Percentiles rank a stretch among this genome's conserved stretches.
These are phyloP conservation scores for Puya raimondii DNA, from an alignment of 176 grass and related monocot species.

Conservation along the genomic window DNA sequence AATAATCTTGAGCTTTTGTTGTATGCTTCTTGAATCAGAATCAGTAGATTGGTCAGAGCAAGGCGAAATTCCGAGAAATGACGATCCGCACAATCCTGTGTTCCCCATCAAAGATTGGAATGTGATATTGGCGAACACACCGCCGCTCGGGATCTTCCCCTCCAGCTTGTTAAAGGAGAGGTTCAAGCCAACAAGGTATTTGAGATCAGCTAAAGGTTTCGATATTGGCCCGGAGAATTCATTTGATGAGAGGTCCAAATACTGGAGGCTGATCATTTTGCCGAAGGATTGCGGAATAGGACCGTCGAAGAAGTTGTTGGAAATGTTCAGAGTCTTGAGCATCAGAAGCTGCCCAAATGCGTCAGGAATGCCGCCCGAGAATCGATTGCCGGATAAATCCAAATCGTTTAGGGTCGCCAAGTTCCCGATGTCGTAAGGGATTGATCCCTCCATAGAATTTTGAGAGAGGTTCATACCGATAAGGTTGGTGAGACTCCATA, in stretches of 20 bases:
- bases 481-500: constrained; percentile 17
- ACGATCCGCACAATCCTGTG: constrained; percentile 1
- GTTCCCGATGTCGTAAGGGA: constrained; percentile 9
- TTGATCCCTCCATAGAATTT: constrained; percentile 20
- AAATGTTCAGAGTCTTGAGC: not conserved
- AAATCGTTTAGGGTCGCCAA: constrained; percentile 15
- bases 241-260: constrained; percentile 21
- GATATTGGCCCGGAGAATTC: constrained; percentile 17
- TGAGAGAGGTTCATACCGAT: constrained; percentile 4
- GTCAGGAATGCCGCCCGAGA: constrained; percentile 14
- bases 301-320: constrained; percentile 14
- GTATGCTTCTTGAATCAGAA: not conserved
- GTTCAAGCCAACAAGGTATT: constrained; percentile 14
- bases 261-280: constrained; percentile 12
- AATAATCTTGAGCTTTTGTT: constrained; percentile 10
- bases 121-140: constrained; percentile 17
- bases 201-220: constrained; percentile 15
- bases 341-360: constrained; percentile 9
- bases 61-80: not conserved
- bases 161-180: constrained; percentile 21
- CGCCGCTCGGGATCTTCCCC: constrained; percentile 15
- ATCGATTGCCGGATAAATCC: constrained; percentile 4
- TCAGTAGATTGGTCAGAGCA: constrained; percentile 6
- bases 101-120: constrained; percentile 18
- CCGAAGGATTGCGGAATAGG: constrained; percentile 19